Percentiles rank a stretch among this genome's conserved stretches.
These are phyloP conservation scores for Neobulgaria alba DNA, from an alignment of 2,329 filamentous ascomycete genomes.

Conservation along the genomic window DNA sequence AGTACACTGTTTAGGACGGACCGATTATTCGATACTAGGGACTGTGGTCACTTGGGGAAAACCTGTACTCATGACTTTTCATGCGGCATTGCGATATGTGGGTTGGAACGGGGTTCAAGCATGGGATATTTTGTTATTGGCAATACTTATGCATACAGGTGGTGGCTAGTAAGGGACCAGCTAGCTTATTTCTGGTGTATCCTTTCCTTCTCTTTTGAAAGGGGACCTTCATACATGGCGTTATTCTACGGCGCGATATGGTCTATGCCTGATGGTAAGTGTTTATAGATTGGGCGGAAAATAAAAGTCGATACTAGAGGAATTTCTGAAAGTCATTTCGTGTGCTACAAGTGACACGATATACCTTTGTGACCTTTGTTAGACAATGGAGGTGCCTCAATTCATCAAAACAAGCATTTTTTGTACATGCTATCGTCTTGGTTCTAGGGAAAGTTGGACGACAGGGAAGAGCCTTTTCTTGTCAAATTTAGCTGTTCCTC, in stretches of 20 bases:
- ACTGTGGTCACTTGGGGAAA: background rate
- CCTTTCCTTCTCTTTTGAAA: constrained; percentile 6
- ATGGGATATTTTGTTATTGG: constrained; percentile 11
- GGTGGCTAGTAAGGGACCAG: constrained; percentile 1
- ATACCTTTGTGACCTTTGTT: no score
- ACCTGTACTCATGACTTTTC: constrained; percentile 6
- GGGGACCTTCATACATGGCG: constrained; percentile 13
- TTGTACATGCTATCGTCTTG: no score
- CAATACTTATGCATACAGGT: constrained; percentile 17
- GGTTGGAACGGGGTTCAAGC: constrained; percentile 8
- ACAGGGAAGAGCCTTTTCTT: no score
- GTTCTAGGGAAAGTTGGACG: no score
- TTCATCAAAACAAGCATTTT: no score
- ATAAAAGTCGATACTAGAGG: constrained; percentile 5
- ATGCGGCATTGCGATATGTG: constrained; percentile 10
- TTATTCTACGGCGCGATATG: constrained; percentile 13
- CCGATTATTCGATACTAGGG: background rate
- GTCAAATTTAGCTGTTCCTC: no score
- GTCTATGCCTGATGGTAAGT: constrained; percentile 3
- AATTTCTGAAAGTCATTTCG: no score
- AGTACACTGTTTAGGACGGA: constrained; percentile 66
- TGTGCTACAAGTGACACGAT: no score
- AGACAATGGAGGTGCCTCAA: no score
- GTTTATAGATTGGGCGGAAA: constrained; percentile 14
- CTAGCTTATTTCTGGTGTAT: constrained; percentile 5